phyloP scores from a whole-genome alignment of 2,329 filamentous ascomycete species.

The Penicillium sp. region DNA sequence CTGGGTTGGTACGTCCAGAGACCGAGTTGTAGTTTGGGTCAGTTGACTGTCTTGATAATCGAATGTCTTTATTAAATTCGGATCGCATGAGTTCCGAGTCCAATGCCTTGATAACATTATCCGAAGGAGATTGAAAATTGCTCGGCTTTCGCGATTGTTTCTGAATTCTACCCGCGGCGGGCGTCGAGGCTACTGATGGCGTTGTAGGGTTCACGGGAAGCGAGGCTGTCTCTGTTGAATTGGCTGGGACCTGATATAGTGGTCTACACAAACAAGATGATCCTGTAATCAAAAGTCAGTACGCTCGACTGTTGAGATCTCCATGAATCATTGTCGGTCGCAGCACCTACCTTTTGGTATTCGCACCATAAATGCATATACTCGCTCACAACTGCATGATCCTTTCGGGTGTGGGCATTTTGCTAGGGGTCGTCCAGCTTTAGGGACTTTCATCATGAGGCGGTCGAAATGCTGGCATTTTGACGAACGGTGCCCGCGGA shows the following conservation, averaged over 20 bases:
- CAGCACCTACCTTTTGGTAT: conserved; percentile 38
- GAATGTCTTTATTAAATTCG: conserved; percentile 17
- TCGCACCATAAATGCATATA: conserved; percentile 42
- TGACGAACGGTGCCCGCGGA: conserved; percentile 47
- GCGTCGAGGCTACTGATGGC: conserved; percentile 16
- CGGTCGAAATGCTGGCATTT: conserved; percentile 48
- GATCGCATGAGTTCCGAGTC: conserved; percentile 16
- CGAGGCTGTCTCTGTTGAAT: conserved; percentile 21
- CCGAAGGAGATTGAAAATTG: conserved; percentile 29
- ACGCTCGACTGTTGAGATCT: not conserved
- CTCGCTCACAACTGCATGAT: conserved; percentile 39
- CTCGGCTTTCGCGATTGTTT: conserved; percentile 32
- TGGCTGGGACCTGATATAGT: conserved; percentile 35
- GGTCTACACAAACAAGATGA: conserved; percentile 40
- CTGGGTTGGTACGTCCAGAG: not conserved
- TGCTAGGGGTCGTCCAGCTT: conserved; percentile 45
- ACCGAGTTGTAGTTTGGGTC: not conserved
- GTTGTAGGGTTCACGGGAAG: conserved; percentile 17
- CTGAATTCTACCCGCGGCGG: conserved; percentile 32
- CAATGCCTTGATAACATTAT: conserved; percentile 32
- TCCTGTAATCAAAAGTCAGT: conserved; percentile 21
- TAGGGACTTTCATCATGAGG: conserved; percentile 48
- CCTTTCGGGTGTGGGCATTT: conserved; percentile 46
- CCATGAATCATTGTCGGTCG: not conserved
- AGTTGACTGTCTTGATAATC: conserved; percentile 20